A percentile compares a stretch with the other conserved stretches of the same genome.
Evolutionary conservation across 768 basidiomycete genomes (phyloP).

Genomic region (Hirschioporus abietinus): DNA sequence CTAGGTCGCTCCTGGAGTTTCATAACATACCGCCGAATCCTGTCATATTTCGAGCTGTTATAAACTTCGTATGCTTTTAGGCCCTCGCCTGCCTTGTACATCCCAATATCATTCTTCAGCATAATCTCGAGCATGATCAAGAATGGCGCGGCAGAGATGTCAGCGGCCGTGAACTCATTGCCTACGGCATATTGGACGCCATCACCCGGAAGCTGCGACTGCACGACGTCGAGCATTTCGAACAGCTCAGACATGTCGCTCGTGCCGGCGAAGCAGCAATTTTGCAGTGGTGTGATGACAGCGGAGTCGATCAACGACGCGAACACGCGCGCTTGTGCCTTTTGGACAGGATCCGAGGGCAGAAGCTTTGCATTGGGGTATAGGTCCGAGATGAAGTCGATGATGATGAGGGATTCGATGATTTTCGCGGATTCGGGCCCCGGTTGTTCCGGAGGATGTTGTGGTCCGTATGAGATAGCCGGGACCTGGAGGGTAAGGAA

Average conservation of each 20-base stretch:
- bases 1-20: constrained; percentile 48
- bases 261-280: constrained; percentile 25
- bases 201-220: constrained; percentile 42
- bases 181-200: constrained; percentile 34
- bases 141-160: constrained; percentile 57
- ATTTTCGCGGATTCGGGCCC: constrained; percentile 57
- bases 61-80: constrained; percentile 37
- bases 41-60: constrained; percentile 41
- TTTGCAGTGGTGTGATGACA: constrained; percentile 36
- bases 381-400: constrained; percentile 40
- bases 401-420: constrained; percentile 58
- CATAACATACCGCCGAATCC: constrained; percentile 42
- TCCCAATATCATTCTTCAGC: constrained; percentile 44
- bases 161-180: constrained; percentile 52
- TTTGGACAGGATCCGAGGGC: constrained; percentile 40
- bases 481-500: constrained; percentile 54
- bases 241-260: constrained; percentile 37
- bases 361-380: constrained; percentile 38
- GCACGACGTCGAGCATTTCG: constrained; percentile 39
- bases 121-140: constrained; percentile 43
- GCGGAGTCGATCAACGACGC: constrained; percentile 43
- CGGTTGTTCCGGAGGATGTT: constrained; percentile 42
- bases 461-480: constrained; percentile 55
- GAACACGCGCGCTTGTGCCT: constrained; percentile 60
- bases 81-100: constrained; percentile 44